Evolutionary conservation across 225 moss, liverwort and hornwort species (phyloP), one percentile per base, ranked within the genome.

Genomic region (Takakia lepidozioides): DNA sequence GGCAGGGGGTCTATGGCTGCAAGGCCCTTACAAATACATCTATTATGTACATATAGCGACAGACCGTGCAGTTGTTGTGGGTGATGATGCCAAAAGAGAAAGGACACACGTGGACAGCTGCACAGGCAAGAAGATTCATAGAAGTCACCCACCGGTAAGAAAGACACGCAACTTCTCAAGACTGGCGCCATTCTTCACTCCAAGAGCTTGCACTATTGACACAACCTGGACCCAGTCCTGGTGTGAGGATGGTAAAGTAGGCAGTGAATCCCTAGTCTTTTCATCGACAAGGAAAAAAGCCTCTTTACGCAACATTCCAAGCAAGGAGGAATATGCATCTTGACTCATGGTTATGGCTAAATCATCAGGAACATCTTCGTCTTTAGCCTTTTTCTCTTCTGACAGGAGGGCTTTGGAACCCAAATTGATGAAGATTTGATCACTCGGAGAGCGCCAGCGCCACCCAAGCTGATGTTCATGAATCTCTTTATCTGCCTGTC

Each of bases 401-500:
- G 73, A 50, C 0, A 70, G 10, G 14, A 83, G 58, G 6, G 64
- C 27, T 14, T 57, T 45, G 0, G 59, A 67, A 0, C 58, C 69
- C 11, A 93, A 47, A 3, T 57, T 61, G 5, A 75, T 56, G 27
- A 93, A 81, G 0, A 79, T 5, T 2, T 70, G 62, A n/a, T 81
- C 81, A 51, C 76, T 78, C n/a, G 93, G 93, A 50, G 66, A 52
- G 47, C 43, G 63, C 93, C 89, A 93, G 2, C 19, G 78, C 93
- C 93, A 93, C 36, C 86, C 88, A 1, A 93, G 56, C 28, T 93
- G 86, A 38, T 93, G 72, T 14, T 88, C 79, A 0, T 80, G 76
- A 16, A 93, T 86, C 46, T 76, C 59, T 25, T 80, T 89, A 19
- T 93, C 89, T 1, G 74, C 89, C 80, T 89, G 14, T 29, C n/a